phyloP scores from a whole-genome alignment of 208 protist genomes.

The Crithidia brevicula region DNA sequence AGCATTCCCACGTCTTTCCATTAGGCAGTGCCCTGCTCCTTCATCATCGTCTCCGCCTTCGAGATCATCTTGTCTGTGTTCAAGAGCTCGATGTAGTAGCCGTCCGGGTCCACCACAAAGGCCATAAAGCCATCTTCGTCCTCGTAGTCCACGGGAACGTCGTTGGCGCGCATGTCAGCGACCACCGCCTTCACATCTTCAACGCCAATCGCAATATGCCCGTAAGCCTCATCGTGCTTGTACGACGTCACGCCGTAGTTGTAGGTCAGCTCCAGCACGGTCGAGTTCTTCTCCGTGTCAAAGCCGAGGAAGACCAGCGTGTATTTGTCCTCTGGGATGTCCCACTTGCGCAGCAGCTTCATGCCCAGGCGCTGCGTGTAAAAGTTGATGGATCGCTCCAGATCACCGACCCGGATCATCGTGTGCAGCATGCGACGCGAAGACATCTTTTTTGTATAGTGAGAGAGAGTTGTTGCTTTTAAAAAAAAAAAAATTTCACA shows the following conservation, averaged over 20 bases:
- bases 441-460: slow-evolving; percentile 19
- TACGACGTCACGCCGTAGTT: slow-evolving; percentile 82
- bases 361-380: slow-evolving; percentile 84
- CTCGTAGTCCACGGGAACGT: slow-evolving; percentile 78
- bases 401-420: slow-evolving; percentile 88
- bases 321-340: slow-evolving; percentile 76
- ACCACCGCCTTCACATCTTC: slow-evolving; percentile 67
- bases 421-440: slow-evolving; percentile 74
- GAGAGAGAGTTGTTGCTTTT: too few relatives aligned
- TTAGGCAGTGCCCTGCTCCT: slow-evolving; percentile 70
- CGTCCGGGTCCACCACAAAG: slow-evolving; percentile 86
- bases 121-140: slow-evolving; percentile 80
- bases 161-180: slow-evolving; percentile 43
- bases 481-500: too few relatives aligned
- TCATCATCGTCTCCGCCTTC: slow-evolving; percentile 62
- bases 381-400: slow-evolving; percentile 83
- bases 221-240: slow-evolving; percentile 77
- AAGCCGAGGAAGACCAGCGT: slow-evolving; percentile 86
- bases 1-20: not conserved
- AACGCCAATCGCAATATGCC: slow-evolving; percentile 86
- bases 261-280: slow-evolving; percentile 88
- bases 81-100: slow-evolving; percentile 87
- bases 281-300: slow-evolving; percentile 62
- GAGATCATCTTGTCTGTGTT: slow-evolving; percentile 79
- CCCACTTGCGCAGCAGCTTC: slow-evolving; percentile 81